Conservation (phyloP, 768 basidiomycete species). For the Boletus reticulatus region DNA sequence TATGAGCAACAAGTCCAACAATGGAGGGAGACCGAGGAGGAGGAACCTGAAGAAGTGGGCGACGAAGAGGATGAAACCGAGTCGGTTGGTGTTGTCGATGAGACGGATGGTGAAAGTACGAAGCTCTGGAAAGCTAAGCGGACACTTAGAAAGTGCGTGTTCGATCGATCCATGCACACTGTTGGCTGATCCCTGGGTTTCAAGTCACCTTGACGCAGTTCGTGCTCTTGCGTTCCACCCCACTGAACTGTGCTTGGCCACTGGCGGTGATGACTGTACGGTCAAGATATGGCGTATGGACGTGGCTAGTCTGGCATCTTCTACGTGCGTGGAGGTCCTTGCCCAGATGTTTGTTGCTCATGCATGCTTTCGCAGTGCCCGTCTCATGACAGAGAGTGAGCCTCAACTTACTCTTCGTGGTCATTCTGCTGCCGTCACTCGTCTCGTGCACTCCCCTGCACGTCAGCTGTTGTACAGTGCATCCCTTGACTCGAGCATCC, state of each 20-base stretch:
- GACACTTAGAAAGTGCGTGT: constrained; percentile 83
- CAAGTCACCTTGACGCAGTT: constrained; percentile 90
- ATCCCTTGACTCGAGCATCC: constrained; percentile 90
- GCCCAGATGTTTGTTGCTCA: neutral
- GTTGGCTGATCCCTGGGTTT: constrained; percentile 6
- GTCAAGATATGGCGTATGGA: constrained; percentile 97
- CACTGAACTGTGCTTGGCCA: constrained; percentile 80
- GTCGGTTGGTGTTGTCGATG: constrained; percentile 47
- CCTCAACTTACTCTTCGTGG: constrained; percentile 92
- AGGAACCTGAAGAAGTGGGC: constrained; percentile 61
- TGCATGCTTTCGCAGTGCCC: constrained; percentile 42
- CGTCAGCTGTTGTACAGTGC: constrained; percentile 84
- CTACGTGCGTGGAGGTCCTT: constrained; percentile 55
- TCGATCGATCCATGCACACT: constrained; percentile 3
- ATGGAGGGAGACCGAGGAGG: constrained; percentile 49
- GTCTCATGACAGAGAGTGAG: constrained; percentile 82
- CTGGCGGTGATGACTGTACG: constrained; percentile 92
- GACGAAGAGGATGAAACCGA: constrained; percentile 74
- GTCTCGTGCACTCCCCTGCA: constrained; percentile 74
- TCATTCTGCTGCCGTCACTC: constrained; percentile 88
- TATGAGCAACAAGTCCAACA: constrained; percentile 46
- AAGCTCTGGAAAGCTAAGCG: constrained; percentile 86
- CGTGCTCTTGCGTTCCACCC: constrained; percentile 90
- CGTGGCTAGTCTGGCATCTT: constrained; percentile 67
- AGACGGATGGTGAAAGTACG: constrained; percentile 62